These are phyloP conservation scores for Suillus luteus DNA, from an alignment of 768 basidiomycete genomes.

Conservation along the genomic window DNA sequence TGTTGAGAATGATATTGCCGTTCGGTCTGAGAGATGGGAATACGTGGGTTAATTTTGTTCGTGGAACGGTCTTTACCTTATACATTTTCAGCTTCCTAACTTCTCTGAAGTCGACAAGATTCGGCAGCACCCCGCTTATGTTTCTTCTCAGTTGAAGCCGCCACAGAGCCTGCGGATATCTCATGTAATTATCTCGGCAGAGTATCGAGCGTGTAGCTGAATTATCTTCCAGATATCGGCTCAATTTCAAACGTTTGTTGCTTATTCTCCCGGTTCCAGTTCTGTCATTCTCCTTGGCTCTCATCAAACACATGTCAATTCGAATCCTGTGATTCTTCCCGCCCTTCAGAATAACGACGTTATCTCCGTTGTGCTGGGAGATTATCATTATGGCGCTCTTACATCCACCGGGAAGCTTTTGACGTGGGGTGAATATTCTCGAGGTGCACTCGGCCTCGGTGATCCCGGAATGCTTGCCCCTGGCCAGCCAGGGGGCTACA, in stretches of 20 bases:
- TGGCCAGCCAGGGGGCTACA: conserved; percentile 65
- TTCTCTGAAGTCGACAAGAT: conserved; percentile 68
- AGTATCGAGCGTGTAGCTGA: conserved; percentile 11
- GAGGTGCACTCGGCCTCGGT: conserved; percentile 86
- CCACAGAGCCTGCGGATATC: conserved; percentile 64
- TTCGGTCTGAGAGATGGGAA: conserved; percentile 56
- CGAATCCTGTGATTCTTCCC: conserved; percentile 63
- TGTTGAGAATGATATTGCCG: conserved; percentile 43
- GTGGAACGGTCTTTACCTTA: neutral
- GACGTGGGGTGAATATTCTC: conserved; percentile 79
- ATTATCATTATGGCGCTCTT: conserved; percentile 90
- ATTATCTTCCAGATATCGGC: conserved; percentile 68
- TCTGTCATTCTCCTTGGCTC: conserved; percentile 79
- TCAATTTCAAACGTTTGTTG: conserved; percentile 80
- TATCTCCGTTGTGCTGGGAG: conserved; percentile 88
- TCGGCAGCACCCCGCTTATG: conserved; percentile 46
- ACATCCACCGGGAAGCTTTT: conserved; percentile 74
- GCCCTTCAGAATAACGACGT: conserved; percentile 75
- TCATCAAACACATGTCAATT: conserved; percentile 42
- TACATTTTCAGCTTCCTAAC: conserved; percentile 56
- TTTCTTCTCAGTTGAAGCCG: conserved; percentile 35
- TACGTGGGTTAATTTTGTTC: conserved; percentile 54
- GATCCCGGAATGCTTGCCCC: conserved; percentile 56
- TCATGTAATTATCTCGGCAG: conserved; percentile 56
- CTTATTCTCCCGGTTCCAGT: conserved; percentile 68